Conservation (phyloP, 1,139 yeast genomes). For the Hanseniaspora gamundiae region DNA sequence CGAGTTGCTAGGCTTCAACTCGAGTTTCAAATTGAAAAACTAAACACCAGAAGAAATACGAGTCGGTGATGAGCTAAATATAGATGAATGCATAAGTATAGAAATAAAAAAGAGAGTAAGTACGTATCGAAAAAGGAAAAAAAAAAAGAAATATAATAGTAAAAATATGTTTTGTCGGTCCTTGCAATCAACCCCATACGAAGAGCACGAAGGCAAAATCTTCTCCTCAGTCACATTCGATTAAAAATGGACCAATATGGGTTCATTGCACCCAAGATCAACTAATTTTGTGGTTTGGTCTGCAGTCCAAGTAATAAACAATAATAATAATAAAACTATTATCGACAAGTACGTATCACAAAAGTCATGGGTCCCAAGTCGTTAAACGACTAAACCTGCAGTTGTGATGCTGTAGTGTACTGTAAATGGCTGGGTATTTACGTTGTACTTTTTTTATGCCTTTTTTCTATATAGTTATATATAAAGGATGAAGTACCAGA, state of each 20-base stretch:
- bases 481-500: no score
- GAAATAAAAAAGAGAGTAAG: not conserved
- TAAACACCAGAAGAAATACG: slow-evolving; percentile 1
- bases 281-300: slow-evolving; percentile 34
- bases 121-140: not conserved
- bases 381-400: slow-evolving; percentile 63
- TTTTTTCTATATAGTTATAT: slow-evolving; percentile 6
- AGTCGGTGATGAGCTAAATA: not conserved
- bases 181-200: slow-evolving; percentile 74
- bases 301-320: slow-evolving; percentile 44
- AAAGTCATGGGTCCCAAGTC: slow-evolving; percentile 73
- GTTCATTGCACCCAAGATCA: slow-evolving; percentile 78
- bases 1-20: slow-evolving; percentile 78
- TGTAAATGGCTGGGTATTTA: slow-evolving; percentile 60
- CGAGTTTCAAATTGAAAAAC: slow-evolving; percentile 43
- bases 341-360: slow-evolving; percentile 42
- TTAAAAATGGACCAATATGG: slow-evolving; percentile 38
- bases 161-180: slow-evolving; percentile 48
- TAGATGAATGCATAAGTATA: not conserved
- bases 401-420: slow-evolving; percentile 48
- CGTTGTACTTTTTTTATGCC: slow-evolving; percentile 29
- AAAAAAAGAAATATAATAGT: not conserved
- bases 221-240: slow-evolving; percentile 31
- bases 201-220: slow-evolving; percentile 75
- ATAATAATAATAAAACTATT: slow-evolving; percentile 18